Percentiles rank a stretch among this genome's conserved stretches.
These are phyloP conservation scores for Raphanus sativus DNA, from an alignment of 345 rosid genomes.

Conservation along the genomic window DNA sequence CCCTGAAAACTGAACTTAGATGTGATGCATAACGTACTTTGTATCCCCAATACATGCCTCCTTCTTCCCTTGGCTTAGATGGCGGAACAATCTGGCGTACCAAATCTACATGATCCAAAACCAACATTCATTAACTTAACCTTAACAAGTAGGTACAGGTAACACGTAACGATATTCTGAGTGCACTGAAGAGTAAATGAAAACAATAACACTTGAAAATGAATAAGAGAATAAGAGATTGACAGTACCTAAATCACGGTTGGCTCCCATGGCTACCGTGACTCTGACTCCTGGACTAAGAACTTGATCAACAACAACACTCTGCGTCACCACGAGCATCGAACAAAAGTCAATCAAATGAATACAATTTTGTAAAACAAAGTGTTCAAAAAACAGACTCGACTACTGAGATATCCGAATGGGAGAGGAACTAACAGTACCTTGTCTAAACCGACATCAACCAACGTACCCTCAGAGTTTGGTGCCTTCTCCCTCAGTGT, in stretches of 20 bases:
- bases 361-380: neutral
- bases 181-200: too few species aligned
- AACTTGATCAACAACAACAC: slow-evolving; percentile 6
- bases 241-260: slow-evolving; percentile 42
- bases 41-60: neutral
- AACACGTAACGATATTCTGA: too few species aligned
- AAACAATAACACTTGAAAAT: too few species aligned
- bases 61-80: neutral
- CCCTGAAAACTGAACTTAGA: neutral
- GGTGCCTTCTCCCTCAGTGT: slow-evolving; percentile 57
- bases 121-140: neutral
- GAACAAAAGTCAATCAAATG: slow-evolving; percentile 10
- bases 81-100: neutral
- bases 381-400: neutral
- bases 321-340: slow-evolving; percentile 38
- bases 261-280: slow-evolving; percentile 83
- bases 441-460: slow-evolving; percentile 91
- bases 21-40: neutral
- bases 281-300: slow-evolving; percentile 62
- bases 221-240: slow-evolving; percentile 12
- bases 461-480: slow-evolving; percentile 53
- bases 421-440: slow-evolving; percentile 36
- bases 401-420: neutral
- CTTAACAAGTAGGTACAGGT: neutral
- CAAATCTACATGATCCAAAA: neutral